Base-by-base conservation (phyloP, 768 basidiomycete genomes). In the Hygrocybe punicea region DNA sequence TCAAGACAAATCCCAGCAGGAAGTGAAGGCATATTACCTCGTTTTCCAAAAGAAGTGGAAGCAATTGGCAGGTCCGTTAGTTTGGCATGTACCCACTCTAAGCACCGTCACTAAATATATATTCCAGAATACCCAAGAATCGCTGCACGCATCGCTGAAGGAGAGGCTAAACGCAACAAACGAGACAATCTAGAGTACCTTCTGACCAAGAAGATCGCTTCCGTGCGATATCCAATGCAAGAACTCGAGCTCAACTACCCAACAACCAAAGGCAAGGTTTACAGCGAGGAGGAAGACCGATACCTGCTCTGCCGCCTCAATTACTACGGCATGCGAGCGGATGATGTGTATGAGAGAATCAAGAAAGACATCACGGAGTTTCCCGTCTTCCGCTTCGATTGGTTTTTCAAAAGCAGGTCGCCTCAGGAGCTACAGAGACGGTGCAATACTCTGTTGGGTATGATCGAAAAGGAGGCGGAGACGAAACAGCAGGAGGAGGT, bases 281-380 rank as follows among this genome's bases (percentile, higher is more conserved):
- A 96, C 71, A 89, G 83, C 23, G 97, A 99, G 61, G 97, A 98
- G 67, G 97, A 98, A 67, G 97, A 98, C 65, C 81, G 96, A 16
- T 99, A 98, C 76, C 80, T 98, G 10, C 81, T 98, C 37, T 93
- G 91, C 66, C 84, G 94, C 23, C 73, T 98, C 60, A 84, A 85
- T 68, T 84, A 96, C 72, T 95, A 98, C 62, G 93, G 94, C 21
- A 86, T 98, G 80, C 85, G 87, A 55, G 75, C 81, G 14, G 91
- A 91, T 50, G 93, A 97, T 64, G 89, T 93, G 23, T 97, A 94
- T 66, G 96, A 99, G 66, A 76, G 87, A 53, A 97, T 98, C 74
- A 97, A 96, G 82, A 85, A 87, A 71, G 96, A 98, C 71, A 93
- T 98, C 61, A 87, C 85, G 14, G 95, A 98, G 73, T 98, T 94